Evolutionary conservation across 192 early-diverging fungal genomes (phyloP).

Genomic region (Coemansia sp.): DNA sequence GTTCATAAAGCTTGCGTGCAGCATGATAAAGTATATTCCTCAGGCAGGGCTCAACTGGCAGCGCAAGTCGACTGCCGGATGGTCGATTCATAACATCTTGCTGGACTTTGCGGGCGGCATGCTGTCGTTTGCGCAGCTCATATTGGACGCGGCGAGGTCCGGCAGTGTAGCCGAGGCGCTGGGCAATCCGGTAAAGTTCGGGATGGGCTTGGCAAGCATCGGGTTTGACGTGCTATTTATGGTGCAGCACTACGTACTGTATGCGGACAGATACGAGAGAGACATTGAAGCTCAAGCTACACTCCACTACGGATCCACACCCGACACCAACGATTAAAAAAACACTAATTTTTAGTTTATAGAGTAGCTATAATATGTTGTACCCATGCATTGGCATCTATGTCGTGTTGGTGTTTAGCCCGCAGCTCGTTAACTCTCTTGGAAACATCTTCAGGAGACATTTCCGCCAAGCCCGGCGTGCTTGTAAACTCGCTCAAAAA

Average conservation of each 20-base stretch:
- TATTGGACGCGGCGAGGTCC: constrained; percentile 67
- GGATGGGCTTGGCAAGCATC: constrained; percentile 75
- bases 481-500: constrained; percentile 58
- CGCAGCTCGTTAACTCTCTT: constrained; percentile 48
- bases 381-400: constrained; percentile 64
- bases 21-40: constrained; percentile 78
- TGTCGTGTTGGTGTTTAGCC: constrained; percentile 57
- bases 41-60: constrained; percentile 70
- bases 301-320: constrained; percentile 27
- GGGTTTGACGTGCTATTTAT: constrained; percentile 83
- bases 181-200: constrained; percentile 68
- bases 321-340: constrained; percentile 13
- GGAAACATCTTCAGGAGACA: constrained; percentile 43
- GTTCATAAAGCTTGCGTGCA: constrained; percentile 75
- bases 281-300: constrained; percentile 24
- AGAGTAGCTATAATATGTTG: constrained; percentile 55
- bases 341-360: not conserved
- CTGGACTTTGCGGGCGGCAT: constrained; percentile 84
- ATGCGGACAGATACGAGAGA: constrained; percentile 36
- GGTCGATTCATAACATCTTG: constrained; percentile 86
- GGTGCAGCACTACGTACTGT: constrained; percentile 78
- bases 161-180: constrained; percentile 55
- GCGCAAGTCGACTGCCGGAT: constrained; percentile 79
- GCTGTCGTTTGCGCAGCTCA: constrained; percentile 70
- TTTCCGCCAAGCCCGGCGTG: constrained; percentile 30